Base-by-base conservation (phyloP, 495 filamentous ascomycete genomes). In the Penicillium arizonense region DNA sequence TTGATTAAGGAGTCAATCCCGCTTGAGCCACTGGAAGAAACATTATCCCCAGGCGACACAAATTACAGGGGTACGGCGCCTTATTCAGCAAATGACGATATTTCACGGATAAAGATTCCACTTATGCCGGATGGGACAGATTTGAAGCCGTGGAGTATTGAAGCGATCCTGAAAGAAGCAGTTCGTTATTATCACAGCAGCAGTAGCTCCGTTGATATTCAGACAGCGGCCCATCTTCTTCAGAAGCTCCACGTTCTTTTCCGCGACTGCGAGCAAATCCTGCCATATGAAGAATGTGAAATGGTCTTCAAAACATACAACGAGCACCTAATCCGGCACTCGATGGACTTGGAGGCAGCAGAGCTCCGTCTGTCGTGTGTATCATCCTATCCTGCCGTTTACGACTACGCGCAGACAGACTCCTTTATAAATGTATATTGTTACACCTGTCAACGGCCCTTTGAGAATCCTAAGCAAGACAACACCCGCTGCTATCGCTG, bases 301-400 rank as follows among this genome's bases (percentile, higher is more conserved):
- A 50, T 78, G 24, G 79, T 89, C 37, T 76, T 89, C 50, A 74
- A 79, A 26, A 76, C 82, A 34, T 87, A 88, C 60, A 86, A 90
- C 60, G 73, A 77, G 28, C 80, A 82, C 4, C 80, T 91, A 1
- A 76, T 82, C 58, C 73, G 68, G 36, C 80, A 88, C 58, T 78
- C 79, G 38, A 78, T 90, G 63, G 84, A 85, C 59, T 63, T 82
- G 34, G 84, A 89, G 60, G 87, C 88, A 18, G 78, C 86, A 5
- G 75, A 86, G 28, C 76, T 91, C 12, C 85, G 88, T 3, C 83
- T 88, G 26, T 72, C 86, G 24, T 87, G 82, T 53, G 79, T 80
- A 59, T 44, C 82, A 60, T 69, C 76, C 16, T 88, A 87, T 60
- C 76, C 81, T 1, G 65, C 81, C 9, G 77, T 91, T 11, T 85